Conservation (phyloP, 2,329 filamentous ascomycete genomes). For the Cladosporium sp. region DNA sequence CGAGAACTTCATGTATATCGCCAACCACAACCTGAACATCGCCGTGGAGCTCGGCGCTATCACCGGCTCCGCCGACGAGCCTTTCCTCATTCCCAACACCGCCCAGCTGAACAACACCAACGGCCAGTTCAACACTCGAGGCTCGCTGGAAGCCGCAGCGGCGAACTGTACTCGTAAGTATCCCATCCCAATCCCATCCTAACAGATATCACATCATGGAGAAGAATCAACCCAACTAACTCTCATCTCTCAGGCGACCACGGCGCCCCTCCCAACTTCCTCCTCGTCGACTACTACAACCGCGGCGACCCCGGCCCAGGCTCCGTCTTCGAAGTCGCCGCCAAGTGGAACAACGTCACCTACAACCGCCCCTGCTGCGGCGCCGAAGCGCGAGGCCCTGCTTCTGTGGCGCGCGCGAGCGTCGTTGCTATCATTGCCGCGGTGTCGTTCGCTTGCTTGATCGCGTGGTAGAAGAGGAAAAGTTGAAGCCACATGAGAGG, state of each 20-base stretch:
- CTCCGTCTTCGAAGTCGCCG: constrained; percentile 75
- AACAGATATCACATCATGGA: not conserved
- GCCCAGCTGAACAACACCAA: constrained; percentile 72
- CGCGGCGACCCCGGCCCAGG: constrained; percentile 62
- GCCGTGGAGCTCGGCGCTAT: constrained; percentile 60
- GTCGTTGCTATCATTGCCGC: not conserved
- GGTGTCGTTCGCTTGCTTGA: not conserved
- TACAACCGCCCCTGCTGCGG: constrained; percentile 65
- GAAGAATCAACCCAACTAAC: not conserved
- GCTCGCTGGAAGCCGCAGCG: constrained; percentile 59
- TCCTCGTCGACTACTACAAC: constrained; percentile 87
- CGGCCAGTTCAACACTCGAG: constrained; percentile 57
- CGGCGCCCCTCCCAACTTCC: constrained; percentile 64
- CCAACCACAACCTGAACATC: constrained; percentile 89
- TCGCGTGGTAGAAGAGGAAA: constrained; percentile 4
- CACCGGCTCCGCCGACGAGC: constrained; percentile 42
- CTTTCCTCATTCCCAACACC: constrained; percentile 70
- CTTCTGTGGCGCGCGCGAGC: constrained; percentile 6
- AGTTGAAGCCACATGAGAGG: no score
- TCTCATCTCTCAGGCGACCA: not conserved
- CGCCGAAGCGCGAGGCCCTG: not conserved
- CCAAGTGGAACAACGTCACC: constrained; percentile 69
- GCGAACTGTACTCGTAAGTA: constrained; percentile 9
- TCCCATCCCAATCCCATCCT: not conserved
- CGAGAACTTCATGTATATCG: constrained; percentile 69